These are phyloP conservation scores for Castanea sativa DNA, from an alignment of 306 rosid species.

Conservation along the genomic window DNA sequence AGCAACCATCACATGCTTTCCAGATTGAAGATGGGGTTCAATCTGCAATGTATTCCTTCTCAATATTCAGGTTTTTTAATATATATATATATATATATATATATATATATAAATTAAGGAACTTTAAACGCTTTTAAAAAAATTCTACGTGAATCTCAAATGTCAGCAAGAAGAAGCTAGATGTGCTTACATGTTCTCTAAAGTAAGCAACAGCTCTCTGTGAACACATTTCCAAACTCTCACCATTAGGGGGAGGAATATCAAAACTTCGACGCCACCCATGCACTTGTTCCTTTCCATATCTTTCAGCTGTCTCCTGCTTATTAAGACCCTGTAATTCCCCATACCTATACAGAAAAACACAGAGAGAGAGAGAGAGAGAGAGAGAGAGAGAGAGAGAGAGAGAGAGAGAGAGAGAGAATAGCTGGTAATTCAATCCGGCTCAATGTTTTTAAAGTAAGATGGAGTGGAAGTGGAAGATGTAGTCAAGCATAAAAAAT, in stretches of 20 bases:
- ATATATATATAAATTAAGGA: neutral
- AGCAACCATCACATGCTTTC: conserved; percentile 94
- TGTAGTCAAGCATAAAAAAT: neutral
- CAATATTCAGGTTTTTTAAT: too few relatives aligned
- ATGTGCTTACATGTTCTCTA: conserved; percentile 65
- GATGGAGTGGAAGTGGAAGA: too few relatives aligned
- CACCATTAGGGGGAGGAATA: conserved; percentile 93
- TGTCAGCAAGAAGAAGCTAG: neutral
- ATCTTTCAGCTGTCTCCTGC: conserved; percentile 97
- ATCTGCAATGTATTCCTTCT: conserved; percentile 51
- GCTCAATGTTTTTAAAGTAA: too few relatives aligned
- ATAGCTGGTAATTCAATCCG: too few relatives aligned
- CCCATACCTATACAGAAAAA: conserved; percentile 72
- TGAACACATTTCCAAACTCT: conserved; percentile 99
- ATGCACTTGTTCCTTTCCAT: conserved; percentile 93
- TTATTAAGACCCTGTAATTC: conserved; percentile 97
- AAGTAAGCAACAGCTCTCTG: conserved; percentile 98
- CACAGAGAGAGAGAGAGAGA: neutral
- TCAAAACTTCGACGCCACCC: conserved; percentile 99
- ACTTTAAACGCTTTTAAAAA: neutral
- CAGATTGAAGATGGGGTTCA: conserved; percentile 83
- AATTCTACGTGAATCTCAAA: neutral
- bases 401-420: neutral
- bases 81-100: too few relatives aligned
- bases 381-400: neutral